Evolutionary conservation across 2,329 filamentous ascomycete genomes (phyloP), one percentile per base, ranked within the genome.

Genomic region (Sporothrix mexicana): DNA sequence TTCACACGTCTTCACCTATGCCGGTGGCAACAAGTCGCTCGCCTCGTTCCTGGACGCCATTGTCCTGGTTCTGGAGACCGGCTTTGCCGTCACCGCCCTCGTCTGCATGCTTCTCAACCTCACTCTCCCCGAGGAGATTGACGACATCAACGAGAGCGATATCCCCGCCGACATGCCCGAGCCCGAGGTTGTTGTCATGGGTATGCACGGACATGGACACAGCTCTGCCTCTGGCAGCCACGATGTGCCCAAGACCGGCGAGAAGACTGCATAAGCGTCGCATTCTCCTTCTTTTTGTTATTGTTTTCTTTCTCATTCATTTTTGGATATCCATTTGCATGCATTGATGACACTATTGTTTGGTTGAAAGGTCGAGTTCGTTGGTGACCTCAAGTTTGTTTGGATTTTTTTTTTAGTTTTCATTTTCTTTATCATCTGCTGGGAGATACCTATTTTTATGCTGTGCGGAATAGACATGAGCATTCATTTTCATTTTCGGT

Each of bases 41-140:
- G 82, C 86, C 64, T 93, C 93, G 2, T 94, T 96, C 81, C 87
- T 92, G 73, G 91, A 95, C 77, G 92, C 93, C 69, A 90, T 94
- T 73, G 85, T 87, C 4, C 83, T 95, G 55, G 84, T 94, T 73
- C 91, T 94, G 88, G 88, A 92, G 81, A 94, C 91, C 0, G 92
- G 92, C 0, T 93, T 92, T 75, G 91, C 91, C 0, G 85, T 97
- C 23, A 91, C 92, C 0, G 94, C 92, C 0, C 87, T 94, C 30
- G 79, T 95, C 55, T 89, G 89, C 69, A 85, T 96, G 78, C 80
- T 93, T 25, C 84, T 97, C 68, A 97, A 97, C 79, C 80, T 96
- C 68, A 76, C 88, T 0, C 82, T 97, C 17, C 88, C 90, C 0
- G 91, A 93, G 77, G 94, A 97, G 81, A 82, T 91, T n/a, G 93